These are phyloP conservation scores for Cryptomeria japonica DNA, from an alignment of 75 land plant genomes.

Conservation along the genomic window DNA sequence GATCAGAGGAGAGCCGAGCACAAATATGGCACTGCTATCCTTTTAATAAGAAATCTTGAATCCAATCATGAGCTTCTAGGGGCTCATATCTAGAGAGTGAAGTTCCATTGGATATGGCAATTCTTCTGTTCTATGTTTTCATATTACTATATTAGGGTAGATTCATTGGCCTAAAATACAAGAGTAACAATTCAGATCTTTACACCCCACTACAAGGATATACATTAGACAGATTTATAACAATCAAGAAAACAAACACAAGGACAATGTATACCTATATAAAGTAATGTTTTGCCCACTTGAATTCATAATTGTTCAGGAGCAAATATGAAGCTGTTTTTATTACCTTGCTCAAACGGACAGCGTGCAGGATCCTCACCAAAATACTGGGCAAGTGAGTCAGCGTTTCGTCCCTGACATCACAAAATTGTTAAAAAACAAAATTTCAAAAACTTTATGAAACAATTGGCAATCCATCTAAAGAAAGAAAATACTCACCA, in stretches of 20 bases:
- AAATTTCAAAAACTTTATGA: not conserved
- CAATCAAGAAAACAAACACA: slow-evolving; percentile 15
- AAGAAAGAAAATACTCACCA: slow-evolving; percentile 56
- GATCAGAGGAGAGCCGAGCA: not conserved
- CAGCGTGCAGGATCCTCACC: slow-evolving; percentile 89
- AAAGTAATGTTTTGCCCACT: not conserved
- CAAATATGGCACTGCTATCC: not conserved
- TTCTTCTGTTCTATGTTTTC: not conserved
- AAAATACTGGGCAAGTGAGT: slow-evolving; percentile 80
- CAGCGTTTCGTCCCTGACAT: slow-evolving; percentile 82
- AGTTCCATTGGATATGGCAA: not conserved
- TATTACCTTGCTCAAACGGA: slow-evolving; percentile 85
- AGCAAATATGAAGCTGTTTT: not conserved
- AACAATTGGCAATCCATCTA: not conserved
- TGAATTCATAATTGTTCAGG: not conserved
- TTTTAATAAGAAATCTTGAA: not conserved
- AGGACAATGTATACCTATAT: not conserved
- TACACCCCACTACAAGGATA: not conserved
- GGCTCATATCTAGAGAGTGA: not conserved
- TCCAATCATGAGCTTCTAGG: not conserved
- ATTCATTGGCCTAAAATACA: not conserved
- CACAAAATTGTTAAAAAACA: not conserved
- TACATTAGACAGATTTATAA: not conserved
- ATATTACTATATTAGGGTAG: not conserved
- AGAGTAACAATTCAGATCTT: not conserved